These are phyloP conservation scores for Chaetoceros muelleri DNA, from an alignment of 108 stramenopile genomes.

Conservation along the genomic window DNA sequence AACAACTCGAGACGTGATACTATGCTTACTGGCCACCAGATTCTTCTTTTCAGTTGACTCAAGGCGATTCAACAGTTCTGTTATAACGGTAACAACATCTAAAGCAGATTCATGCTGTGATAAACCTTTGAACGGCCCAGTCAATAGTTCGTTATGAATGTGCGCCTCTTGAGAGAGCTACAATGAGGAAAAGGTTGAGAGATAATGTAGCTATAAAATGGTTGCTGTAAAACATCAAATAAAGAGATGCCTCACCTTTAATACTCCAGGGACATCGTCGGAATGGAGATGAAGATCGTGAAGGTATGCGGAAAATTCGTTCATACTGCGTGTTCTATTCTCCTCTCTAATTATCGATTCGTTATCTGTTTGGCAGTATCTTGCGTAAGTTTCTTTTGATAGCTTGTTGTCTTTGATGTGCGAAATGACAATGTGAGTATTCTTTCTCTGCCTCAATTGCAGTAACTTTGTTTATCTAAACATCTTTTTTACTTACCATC, in stretches of 20 bases:
- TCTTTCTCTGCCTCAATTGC: too few relatives aligned
- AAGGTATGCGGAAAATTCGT: constrained; percentile 51
- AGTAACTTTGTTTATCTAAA: too few relatives aligned
- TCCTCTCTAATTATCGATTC: neutral
- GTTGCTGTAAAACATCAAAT: neutral
- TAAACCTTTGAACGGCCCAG: constrained; percentile 64
- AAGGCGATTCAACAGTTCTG: constrained; percentile 64
- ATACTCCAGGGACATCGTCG: constrained; percentile 71
- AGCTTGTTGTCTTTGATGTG: too few relatives aligned
- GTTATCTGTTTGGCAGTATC: too few relatives aligned
- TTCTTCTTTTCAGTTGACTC: constrained; percentile 38
- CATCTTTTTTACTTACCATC: too few relatives aligned
- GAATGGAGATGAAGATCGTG: constrained; percentile 51
- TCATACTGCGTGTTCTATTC: neutral
- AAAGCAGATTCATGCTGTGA: constrained; percentile 62
- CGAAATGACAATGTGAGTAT: too few relatives aligned
- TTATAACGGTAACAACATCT: constrained; percentile 62
- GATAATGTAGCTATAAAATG: neutral
- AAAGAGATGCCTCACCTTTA: constrained; percentile 25
- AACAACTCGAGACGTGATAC: constrained; percentile 31
- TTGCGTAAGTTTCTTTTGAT: too few relatives aligned
- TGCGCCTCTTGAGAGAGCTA: constrained; percentile 74
- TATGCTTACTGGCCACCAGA: constrained; percentile 23
- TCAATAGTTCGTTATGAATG: constrained; percentile 39
- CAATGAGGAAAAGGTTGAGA: neutral